phyloP scores from a whole-genome alignment of 164 flowering plant genomes.

The Macadamia tetraphylla region DNA sequence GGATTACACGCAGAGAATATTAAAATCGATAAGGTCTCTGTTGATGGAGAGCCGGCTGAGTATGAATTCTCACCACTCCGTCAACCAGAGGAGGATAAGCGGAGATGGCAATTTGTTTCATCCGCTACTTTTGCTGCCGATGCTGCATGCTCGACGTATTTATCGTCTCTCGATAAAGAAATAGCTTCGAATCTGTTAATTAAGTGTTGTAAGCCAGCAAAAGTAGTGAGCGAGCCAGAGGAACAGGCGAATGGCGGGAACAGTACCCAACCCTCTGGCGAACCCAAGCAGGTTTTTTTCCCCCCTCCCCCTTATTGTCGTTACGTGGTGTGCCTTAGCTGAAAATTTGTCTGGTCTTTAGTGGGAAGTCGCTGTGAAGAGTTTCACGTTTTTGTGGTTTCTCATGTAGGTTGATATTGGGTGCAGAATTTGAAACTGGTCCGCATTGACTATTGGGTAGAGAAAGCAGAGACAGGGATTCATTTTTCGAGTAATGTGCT shows the following conservation, averaged over 20 bases:
- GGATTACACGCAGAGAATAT: conserved; percentile 87
- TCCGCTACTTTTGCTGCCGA: conserved; percentile 74
- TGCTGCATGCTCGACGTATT: conserved; percentile 64
- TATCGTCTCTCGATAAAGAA: conserved; percentile 66
- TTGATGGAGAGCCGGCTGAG: conserved; percentile 78
- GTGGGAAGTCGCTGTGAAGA: conserved; percentile 11
- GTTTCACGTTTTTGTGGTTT: conserved; percentile 23
- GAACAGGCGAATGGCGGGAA: conserved; percentile 26
- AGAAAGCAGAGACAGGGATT: conserved; percentile 77
- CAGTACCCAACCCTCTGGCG: conserved; percentile 33
- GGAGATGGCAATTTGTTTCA: conserved; percentile 63
- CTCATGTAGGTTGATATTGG: conserved; percentile 60
- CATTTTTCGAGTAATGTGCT: conserved; percentile 60
- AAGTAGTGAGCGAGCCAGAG: conserved; percentile 25
- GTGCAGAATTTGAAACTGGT: conserved; percentile 83
- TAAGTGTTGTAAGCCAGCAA: conserved; percentile 43
- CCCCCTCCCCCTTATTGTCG: neutral
- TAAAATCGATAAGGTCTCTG: conserved; percentile 61
- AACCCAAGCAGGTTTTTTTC: conserved; percentile 46
- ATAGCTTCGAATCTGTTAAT: conserved; percentile 67
- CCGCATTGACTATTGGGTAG: conserved; percentile 85
- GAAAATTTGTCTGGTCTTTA: conserved; percentile 1
- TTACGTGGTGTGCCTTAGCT: conserved; percentile 8
- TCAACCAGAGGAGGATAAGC: conserved; percentile 47
- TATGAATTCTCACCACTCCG: conserved; percentile 65